Conservation (phyloP, 1,284 basidiomycete genomes). For the Mixia osmundae region DNA sequence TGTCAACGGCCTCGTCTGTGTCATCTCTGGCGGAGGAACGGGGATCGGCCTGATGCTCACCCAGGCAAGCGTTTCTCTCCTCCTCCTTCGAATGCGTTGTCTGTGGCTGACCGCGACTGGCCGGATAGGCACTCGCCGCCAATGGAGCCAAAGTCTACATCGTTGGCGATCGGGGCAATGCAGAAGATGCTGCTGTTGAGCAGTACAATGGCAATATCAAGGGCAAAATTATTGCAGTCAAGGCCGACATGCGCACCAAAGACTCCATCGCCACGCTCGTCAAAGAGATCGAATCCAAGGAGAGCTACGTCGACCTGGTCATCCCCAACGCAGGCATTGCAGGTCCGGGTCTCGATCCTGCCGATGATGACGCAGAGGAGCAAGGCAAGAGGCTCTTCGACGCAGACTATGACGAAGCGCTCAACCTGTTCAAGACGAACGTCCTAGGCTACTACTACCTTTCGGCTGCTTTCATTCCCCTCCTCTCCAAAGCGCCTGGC, state of each 20-base stretch:
- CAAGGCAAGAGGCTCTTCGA: slow-evolving; percentile 2
- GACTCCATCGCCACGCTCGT: background rate
- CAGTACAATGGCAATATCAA: background rate
- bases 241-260: slow-evolving; percentile 4
- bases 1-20: slow-evolving; percentile 5
- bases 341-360: background rate
- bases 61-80: no score
- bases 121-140: slow-evolving; percentile 2
- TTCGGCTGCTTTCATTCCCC: slow-evolving; percentile 2
- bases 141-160: slow-evolving; percentile 9
- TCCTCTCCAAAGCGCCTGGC: slow-evolving; percentile 1
- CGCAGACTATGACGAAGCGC: slow-evolving; percentile 1
- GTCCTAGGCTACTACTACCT: slow-evolving; percentile 4
- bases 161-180: slow-evolving; percentile 2
- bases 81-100: background rate
- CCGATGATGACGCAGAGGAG: background rate
- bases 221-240: slow-evolving; percentile 1
- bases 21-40: slow-evolving; percentile 8
- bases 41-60: slow-evolving; percentile 8
- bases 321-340: background rate
- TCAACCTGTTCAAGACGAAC: slow-evolving; percentile 2
- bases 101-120: slow-evolving; percentile 1
- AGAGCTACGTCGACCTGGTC: slow-evolving; percentile 5
- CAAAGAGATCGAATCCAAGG: slow-evolving; percentile 3
- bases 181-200: slow-evolving; percentile 1